A percentile compares a stretch with the other conserved stretches of the same genome.
Evolutionary conservation across 192 early-diverging fungal genomes (phyloP).

Genomic region (Coemansia interrupta): DNA sequence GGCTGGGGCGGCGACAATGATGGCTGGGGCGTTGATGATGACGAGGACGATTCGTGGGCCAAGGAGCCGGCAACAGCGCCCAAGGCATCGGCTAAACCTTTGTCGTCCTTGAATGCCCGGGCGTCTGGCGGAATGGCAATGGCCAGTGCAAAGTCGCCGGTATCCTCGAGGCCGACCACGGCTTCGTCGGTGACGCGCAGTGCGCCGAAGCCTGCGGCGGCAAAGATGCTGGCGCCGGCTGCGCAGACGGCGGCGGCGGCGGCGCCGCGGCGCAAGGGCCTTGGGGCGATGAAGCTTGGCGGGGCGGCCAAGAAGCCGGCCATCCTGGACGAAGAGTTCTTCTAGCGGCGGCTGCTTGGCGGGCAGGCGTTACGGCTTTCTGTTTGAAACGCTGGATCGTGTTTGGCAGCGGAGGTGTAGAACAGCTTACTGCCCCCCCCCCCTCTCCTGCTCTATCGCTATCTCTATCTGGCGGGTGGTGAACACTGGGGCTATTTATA

Average conservation of each 20-base stretch:
- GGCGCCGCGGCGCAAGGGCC: slow-evolving; percentile 32
- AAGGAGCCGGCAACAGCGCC: too few species aligned
- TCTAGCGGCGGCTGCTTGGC: too few species aligned
- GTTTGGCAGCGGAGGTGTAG: too few species aligned
- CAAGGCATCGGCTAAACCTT: background rate
- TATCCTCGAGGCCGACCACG: background rate
- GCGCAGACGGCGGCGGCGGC: slow-evolving; percentile 4
- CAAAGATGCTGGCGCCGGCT: slow-evolving; percentile 3
- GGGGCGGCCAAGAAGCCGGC: slow-evolving; percentile 24
- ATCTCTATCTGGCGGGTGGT: too few species aligned
- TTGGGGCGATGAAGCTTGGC: slow-evolving; percentile 47
- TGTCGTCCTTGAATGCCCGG: background rate
- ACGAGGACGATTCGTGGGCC: slow-evolving; percentile 5
- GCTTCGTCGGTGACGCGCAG: slow-evolving; percentile 12
- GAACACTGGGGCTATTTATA: too few species aligned
- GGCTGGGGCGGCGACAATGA: slow-evolving; percentile 17
- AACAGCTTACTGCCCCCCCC: too few species aligned
- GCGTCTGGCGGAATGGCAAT: slow-evolving; percentile 22
- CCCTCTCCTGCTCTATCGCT: too few species aligned
- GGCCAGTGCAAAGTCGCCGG: slow-evolving; percentile 1
- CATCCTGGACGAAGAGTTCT: slow-evolving; percentile 13
- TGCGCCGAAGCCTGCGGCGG: background rate
- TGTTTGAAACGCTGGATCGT: too few species aligned
- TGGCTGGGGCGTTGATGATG: slow-evolving; percentile 12
- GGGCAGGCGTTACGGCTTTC: too few species aligned